These are phyloP conservation scores for Hyaloperonospora arabidopsidis DNA, from an alignment of 352 stramenopile species.

Conservation along the genomic window DNA sequence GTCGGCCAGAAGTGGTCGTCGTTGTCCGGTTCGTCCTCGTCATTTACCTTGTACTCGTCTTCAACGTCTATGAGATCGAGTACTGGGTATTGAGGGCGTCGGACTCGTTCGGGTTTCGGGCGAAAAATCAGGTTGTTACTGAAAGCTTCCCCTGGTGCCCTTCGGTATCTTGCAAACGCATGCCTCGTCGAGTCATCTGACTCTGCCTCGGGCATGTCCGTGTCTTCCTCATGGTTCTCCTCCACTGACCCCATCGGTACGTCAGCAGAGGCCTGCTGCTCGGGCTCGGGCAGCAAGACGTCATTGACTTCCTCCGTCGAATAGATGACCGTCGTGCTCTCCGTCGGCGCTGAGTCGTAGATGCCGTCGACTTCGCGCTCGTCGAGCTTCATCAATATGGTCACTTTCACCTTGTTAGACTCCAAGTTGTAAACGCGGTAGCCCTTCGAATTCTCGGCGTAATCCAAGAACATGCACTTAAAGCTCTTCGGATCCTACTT, in stretches of 20 bases:
- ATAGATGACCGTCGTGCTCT: not conserved
- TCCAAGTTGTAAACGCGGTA: constrained; percentile 2
- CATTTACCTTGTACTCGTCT: not conserved
- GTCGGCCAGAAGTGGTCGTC: not conserved
- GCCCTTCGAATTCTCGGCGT: not conserved
- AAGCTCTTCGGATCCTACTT: not conserved
- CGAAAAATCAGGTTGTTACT: not conserved
- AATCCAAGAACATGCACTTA: not conserved
- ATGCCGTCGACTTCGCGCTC: not conserved
- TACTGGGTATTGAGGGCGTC: not conserved
- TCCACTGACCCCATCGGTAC: no score
- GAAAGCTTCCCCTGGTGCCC: not conserved
- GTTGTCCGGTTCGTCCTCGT: not conserved
- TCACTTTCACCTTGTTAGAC: not conserved
- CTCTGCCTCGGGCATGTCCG: not conserved
- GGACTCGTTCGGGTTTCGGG: not conserved
- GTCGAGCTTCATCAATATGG: not conserved
- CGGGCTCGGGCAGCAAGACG: not conserved
- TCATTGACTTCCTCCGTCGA: no score
- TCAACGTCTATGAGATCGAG: no score
- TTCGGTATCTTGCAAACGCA: not conserved
- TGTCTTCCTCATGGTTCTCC: not conserved
- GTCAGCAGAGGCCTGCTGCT: no score
- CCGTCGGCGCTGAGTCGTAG: not conserved
- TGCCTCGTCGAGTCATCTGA: not conserved